Base-by-base conservation (phyloP, 768 basidiomycete genomes). In the Hortiboletus campestris region DNA sequence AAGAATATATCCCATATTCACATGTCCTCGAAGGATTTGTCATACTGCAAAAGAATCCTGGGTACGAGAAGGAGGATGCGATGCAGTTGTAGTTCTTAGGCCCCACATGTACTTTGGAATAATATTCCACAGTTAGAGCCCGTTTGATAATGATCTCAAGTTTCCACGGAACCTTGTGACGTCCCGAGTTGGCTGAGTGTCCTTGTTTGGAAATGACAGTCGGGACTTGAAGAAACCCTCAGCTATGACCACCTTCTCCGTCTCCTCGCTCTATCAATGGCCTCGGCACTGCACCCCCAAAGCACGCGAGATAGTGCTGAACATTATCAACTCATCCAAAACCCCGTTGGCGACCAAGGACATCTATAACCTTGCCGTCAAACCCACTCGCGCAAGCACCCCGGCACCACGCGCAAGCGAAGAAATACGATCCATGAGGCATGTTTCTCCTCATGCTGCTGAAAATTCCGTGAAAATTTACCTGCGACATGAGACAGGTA, bases 21-120 rank as follows among this genome's bases (percentile, higher is more conserved):
- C 84, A 86, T 65, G 91, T 94, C 25, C 78, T 99, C 47, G 96
- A 98, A 73, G 94, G 94, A 55, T 89, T 97, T 63, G 90, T 95
- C 38, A 86, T 97, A 50, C 70, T 97, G 65, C 85, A 86, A 74
- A 96, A 95, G 81, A 96, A 94, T 71, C 91, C 91, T 52, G 91
- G 90, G 6, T 93, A 84, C 79, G 89, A 89, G 75, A 84, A 83
- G 70, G 89, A 93, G 68, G 89, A 91, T 64, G 85, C 86, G 69
- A 90, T 90, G 88, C 88, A 91, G 61, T 42, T 88, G 70, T 89
- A 84, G 71, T 31, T 22, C 50, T 57, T 14, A 28, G 25, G 22
- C 10, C 32, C 32, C 7, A 5, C 42, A 6, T 56, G 53, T 61
- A 57, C 46, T 20, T 47, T 44, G 43, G 39, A 49, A 53, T 41